Evolutionary conservation across 208 protist genomes (phyloP).

Genomic region (Vickermania ingenoplastis): DNA sequence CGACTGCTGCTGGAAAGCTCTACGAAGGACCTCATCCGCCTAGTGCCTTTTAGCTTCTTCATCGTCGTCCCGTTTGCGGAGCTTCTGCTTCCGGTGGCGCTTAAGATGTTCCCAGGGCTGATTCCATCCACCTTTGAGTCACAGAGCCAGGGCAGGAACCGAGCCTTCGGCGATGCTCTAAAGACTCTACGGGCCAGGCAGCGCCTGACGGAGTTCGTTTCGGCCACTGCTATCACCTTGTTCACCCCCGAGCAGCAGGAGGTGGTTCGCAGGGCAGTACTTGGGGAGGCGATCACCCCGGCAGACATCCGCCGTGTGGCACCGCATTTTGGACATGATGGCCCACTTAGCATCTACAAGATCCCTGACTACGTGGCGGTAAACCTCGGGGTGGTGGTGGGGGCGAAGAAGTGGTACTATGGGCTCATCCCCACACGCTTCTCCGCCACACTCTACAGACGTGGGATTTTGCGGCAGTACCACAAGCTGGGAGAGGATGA

Average conservation of each 20-base stretch:
- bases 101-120: slow-evolving; percentile 96
- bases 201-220: slow-evolving; percentile 78
- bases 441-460: slow-evolving; percentile 48
- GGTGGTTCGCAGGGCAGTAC: slow-evolving; percentile 58
- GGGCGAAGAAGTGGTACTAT: slow-evolving; percentile 76
- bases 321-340: slow-evolving; percentile 64
- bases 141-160: slow-evolving; percentile 75
- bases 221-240: slow-evolving; percentile 68
- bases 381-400: slow-evolving; percentile 49
- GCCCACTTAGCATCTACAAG: slow-evolving; percentile 78
- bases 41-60: slow-evolving; percentile 96
- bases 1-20: slow-evolving; percentile 88
- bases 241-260: slow-evolving; percentile 76
- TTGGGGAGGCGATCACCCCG: slow-evolving; percentile 67
- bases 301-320: slow-evolving; percentile 69
- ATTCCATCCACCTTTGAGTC: slow-evolving; percentile 95
- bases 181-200: slow-evolving; percentile 72
- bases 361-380: slow-evolving; percentile 67
- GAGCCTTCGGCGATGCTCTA: slow-evolving; percentile 59
- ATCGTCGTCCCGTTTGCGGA: slow-evolving; percentile 95
- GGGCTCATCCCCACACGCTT: slow-evolving; percentile 46
- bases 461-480: slow-evolving; percentile 65
- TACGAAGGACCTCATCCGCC: slow-evolving; percentile 89
- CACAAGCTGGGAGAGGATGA: slow-evolving; percentile 77
- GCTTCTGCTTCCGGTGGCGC: slow-evolving; percentile 90